Evolutionary conservation across 306 rosid genomes (phyloP), one percentile per base, ranked within the genome.

Genomic region (Ziziphus jujuba): DNA sequence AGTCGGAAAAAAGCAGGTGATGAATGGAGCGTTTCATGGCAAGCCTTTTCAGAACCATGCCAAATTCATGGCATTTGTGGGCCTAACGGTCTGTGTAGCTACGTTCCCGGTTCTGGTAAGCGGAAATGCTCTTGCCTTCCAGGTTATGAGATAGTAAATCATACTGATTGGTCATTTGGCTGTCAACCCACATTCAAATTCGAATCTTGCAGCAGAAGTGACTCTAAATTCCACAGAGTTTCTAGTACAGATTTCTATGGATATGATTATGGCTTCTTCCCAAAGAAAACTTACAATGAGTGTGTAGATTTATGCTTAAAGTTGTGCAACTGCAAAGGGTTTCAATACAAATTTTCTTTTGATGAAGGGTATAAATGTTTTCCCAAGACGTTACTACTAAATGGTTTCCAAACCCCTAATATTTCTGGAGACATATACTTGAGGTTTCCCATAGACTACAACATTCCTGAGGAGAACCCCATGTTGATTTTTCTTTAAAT

Each of bases 1-100:
- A 73, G 89, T 35, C 63, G 87, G 64, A 62, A 66, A 59, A 54
- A 72, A 7, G 33, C 20, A 4, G 24, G 17, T 1, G 65, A 45
- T 6, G 43, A 0, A 1, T 87, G 90, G 95, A 25, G 16, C 0
- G 31, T 82, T 16, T 57, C 88, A 0, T 87, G 95, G 90, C 82
- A 84, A 78, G 80, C 85, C 9, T 63, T 68, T 28, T 19, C 19
- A 1, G 57, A 36, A 43, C 79, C 82, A 3, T 87, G 95, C 56
- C 60, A 20, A 6, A 76, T 87, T 56, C 86, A 82, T 60, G 95
- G 95, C 48, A 13, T 69, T 45, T 75, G 80, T 38, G 75, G 80
- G 13, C 60, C 52, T 19, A 75, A 75, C 63, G 64, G 75, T 11
- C 24, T 62, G 2, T 75, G 75, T 56, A 55, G 35, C 0, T 75